Percentiles rank a stretch among this genome's conserved stretches.
Conservation (phyloP, 345 rosid genomes). For the Brassica carinata region DNA sequence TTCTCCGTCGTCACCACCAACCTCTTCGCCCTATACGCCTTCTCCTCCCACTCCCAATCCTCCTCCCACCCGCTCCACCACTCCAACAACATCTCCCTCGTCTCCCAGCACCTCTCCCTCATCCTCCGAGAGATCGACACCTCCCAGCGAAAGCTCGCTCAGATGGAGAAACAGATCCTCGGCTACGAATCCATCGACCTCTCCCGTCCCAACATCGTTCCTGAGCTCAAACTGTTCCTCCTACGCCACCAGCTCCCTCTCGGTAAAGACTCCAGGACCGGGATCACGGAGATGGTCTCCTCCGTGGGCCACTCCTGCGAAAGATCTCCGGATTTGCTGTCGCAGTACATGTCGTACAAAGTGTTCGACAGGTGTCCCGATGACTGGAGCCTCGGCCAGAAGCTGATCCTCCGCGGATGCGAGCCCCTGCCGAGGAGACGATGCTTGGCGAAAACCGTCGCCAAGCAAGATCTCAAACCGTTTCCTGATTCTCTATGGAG, state of each 20-base stretch:
- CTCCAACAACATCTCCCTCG: conserved; percentile 68
- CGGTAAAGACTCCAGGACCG: conserved; percentile 77
- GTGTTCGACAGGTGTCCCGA: conserved; percentile 68
- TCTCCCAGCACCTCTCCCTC: conserved; percentile 82
- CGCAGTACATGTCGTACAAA: conserved; percentile 84
- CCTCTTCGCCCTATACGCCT: conserved; percentile 91
- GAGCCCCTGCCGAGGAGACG: conserved; percentile 95
- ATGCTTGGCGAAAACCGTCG: conserved; percentile 68
- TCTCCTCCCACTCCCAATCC: conserved; percentile 54
- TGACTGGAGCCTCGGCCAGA: conserved; percentile 81
- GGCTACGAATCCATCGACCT: conserved; percentile 82
- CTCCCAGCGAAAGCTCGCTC: conserved; percentile 82
- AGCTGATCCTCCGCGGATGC: conserved; percentile 67
- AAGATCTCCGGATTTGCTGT: conserved; percentile 78
- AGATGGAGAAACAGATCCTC: conserved; percentile 84
- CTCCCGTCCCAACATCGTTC: conserved; percentile 78
- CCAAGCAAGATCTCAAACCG: conserved; percentile 63
- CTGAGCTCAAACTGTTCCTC: conserved; percentile 81
- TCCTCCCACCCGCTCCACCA: conserved; percentile 17
- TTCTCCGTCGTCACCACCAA: conserved; percentile 88
- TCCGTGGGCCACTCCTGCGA: conserved; percentile 94
- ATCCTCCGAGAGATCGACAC: conserved; percentile 83
- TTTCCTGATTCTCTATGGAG: conserved; percentile 77
- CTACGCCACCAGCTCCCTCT: conserved; percentile 78
- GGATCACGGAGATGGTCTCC: conserved; percentile 92